Percentiles rank a stretch among this genome's conserved stretches.
These are phyloP conservation scores for Scedosporium apiospermum DNA, from an alignment of 2,329 filamentous ascomycete species.

Conservation along the genomic window DNA sequence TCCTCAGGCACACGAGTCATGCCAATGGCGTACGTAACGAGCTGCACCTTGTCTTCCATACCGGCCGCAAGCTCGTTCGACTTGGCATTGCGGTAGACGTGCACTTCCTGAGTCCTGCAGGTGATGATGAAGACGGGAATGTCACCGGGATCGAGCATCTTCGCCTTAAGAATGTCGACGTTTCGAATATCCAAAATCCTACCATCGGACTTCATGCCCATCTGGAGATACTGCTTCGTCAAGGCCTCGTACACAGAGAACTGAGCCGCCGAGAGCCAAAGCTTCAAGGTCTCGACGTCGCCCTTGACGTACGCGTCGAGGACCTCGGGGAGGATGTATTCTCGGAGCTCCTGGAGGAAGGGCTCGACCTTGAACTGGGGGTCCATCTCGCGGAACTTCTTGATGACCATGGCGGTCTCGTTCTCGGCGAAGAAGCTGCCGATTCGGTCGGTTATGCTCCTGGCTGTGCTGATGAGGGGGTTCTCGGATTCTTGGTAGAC, in stretches of 20 bases:
- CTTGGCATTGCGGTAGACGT: slow-evolving; percentile 92
- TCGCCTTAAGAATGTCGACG: slow-evolving; percentile 76
- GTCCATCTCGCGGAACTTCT: slow-evolving; percentile 95
- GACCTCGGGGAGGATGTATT: slow-evolving; percentile 96
- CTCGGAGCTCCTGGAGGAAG: slow-evolving; percentile 88
- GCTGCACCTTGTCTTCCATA: slow-evolving; percentile 98
- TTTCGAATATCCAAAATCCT: slow-evolving; percentile 91
- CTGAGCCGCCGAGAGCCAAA: slow-evolving; percentile 94
- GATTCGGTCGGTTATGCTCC: slow-evolving; percentile 86
- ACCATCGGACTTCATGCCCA: slow-evolving; percentile 88
- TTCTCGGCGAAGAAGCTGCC: slow-evolving; percentile 98
- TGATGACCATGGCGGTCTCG: slow-evolving; percentile 94
- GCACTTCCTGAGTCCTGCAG: slow-evolving; percentile 92
- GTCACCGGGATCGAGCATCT: slow-evolving; percentile 76
- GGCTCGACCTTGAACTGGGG: slow-evolving; percentile 90
- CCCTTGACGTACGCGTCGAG: slow-evolving; percentile 97
- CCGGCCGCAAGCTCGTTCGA: slow-evolving; percentile 81
- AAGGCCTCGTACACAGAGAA: slow-evolving; percentile 96
- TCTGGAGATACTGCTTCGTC: slow-evolving; percentile 89
- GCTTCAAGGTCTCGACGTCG: slow-evolving; percentile 78
- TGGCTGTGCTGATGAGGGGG: slow-evolving; percentile 82
- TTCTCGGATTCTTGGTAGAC: slow-evolving; percentile 97
- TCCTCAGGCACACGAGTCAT: slow-evolving; percentile 91
- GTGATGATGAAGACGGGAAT: slow-evolving; percentile 96
- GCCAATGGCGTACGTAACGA: slow-evolving; percentile 96